phyloP scores from a whole-genome alignment of 148 eudicot species.

The Heliosperma pusillum region DNA sequence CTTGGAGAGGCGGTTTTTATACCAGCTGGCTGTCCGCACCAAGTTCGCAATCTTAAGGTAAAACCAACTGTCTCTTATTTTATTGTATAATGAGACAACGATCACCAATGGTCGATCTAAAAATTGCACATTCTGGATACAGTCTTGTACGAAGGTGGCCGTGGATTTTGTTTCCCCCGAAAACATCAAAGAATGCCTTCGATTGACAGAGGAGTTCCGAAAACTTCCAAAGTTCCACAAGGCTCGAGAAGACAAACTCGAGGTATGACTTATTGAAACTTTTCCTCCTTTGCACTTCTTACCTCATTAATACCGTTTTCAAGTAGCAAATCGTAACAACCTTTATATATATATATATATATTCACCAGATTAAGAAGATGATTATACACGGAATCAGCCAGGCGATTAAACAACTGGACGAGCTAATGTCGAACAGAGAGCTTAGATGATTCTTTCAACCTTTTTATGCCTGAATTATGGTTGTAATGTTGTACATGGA shows the following conservation, averaged over 20 bases:
- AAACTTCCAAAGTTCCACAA: constrained; percentile 66
- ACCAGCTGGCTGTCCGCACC: constrained; percentile 98
- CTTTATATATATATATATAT: neutral
- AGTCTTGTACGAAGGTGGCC: constrained; percentile 96
- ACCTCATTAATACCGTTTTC: neutral
- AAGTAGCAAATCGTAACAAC: neutral
- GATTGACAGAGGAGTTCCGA: constrained; percentile 74
- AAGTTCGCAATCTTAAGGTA: constrained; percentile 86
- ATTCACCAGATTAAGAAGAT: constrained; percentile 76
- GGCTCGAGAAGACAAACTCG: constrained; percentile 88
- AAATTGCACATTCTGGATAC: neutral
- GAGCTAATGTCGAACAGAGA: constrained; percentile 24
- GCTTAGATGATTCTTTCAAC: neutral
- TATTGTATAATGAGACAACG: too few relatives aligned
- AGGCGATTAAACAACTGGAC: constrained; percentile 50
- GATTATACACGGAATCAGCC: constrained; percentile 68
- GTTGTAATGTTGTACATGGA: neutral
- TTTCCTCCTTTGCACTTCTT: neutral
- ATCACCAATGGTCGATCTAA: neutral
- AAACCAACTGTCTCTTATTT: too few relatives aligned
- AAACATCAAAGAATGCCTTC: constrained; percentile 68
- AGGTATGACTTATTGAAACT: constrained; percentile 37
- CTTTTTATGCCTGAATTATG: neutral
- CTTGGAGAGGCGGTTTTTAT: constrained; percentile 97
- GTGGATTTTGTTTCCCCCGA: constrained; percentile 93